Conservation (phyloP, 495 filamentous ascomycete species). For the Bacidia rubella region DNA sequence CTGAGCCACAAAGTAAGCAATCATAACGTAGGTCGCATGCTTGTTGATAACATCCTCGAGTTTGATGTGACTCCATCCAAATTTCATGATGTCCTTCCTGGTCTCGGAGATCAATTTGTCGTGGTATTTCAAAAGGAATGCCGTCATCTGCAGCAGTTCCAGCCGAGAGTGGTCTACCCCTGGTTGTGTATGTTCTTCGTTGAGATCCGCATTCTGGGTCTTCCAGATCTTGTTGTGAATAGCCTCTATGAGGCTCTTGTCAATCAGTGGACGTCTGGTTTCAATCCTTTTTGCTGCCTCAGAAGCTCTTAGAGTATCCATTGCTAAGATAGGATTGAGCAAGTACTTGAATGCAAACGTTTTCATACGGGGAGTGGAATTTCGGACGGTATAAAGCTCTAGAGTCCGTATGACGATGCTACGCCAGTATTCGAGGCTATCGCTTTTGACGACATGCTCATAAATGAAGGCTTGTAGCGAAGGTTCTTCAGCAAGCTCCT, state of each 20-base stretch:
- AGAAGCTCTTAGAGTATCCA: conserved; percentile 66
- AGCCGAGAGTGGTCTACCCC: conserved; percentile 92
- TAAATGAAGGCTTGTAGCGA: conserved; percentile 74
- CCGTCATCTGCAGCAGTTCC: conserved; percentile 88
- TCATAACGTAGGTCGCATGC: conserved; percentile 91
- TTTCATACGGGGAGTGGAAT: conserved; percentile 72
- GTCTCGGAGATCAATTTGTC: conserved; percentile 70
- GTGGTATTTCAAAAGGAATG: conserved; percentile 89
- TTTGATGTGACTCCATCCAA: conserved; percentile 95
- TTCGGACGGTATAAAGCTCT: conserved; percentile 69
- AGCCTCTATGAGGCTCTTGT: conserved; percentile 76
- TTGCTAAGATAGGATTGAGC: conserved; percentile 92
- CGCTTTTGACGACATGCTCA: conserved; percentile 63
- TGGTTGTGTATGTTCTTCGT: conserved; percentile 71
- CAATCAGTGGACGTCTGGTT: conserved; percentile 51
- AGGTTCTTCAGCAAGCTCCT: conserved; percentile 66
- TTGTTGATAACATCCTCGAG: conserved; percentile 99
- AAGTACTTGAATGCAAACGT: conserved; percentile 84
- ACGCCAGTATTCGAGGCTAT: conserved; percentile 81
- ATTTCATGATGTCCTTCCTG: conserved; percentile 97
- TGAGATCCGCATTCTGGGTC: conserved; percentile 66
- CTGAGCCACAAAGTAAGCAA: conserved; percentile 92
- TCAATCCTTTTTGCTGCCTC: conserved; percentile 12
- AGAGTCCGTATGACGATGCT: conserved; percentile 73
- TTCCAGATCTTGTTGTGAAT: conserved; percentile 93